Base-by-base conservation (phyloP, 2,329 filamentous ascomycete genomes). In the Cladosporium colombiae region DNA sequence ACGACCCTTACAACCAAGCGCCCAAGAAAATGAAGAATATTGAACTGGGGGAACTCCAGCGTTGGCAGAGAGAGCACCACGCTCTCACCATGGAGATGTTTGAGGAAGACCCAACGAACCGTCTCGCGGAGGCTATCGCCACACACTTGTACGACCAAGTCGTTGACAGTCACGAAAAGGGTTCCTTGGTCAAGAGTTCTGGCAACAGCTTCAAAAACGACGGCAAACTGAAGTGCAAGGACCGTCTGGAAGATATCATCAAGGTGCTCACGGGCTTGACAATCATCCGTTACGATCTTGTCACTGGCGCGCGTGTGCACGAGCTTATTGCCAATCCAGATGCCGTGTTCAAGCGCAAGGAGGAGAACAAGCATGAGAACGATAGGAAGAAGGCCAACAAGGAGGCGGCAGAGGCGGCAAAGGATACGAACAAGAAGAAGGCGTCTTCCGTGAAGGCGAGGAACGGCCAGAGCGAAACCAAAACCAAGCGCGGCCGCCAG, bases 351-450 rank as follows among this genome's bases (percentile, higher is more conserved):
- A 59, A 59, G 56, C 21, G 56, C 11, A 46, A 59, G 35, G 56
- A 59, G 25, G 37, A 59, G 11, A 59, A 59, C 37, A 59, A 59
- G 37, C 18, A n/a, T 11, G 35, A 44, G 23, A 59, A 59, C 18
- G 37, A 44, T 2, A 40, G 23, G 14, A 59, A 59, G 37, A 40
- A 27, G 14, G n/a, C 16, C n/a, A 16, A 7, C 7, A 46, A 31
- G 25, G 40, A 46, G 56, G 33, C 31, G 23, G n/a, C 33, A 37
- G 33, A 37, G 11, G 35, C 37, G 37, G 37, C 37, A n/a, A 58
- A 58, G 56, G 21, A 31, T 31, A 16, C 21, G 55, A 3, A n/a
- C 31, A 23, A 57, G 13, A 27, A 57, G 33, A 40, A 37, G 49
- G 2, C 23, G 8, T 52, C 25, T 18, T 13, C 23, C 16, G 5